Percentiles rank a stretch among this genome's conserved stretches.
Evolutionary conservation across 2,329 filamentous ascomycete species (phyloP).

Genomic region (Apiospora aurea): DNA sequence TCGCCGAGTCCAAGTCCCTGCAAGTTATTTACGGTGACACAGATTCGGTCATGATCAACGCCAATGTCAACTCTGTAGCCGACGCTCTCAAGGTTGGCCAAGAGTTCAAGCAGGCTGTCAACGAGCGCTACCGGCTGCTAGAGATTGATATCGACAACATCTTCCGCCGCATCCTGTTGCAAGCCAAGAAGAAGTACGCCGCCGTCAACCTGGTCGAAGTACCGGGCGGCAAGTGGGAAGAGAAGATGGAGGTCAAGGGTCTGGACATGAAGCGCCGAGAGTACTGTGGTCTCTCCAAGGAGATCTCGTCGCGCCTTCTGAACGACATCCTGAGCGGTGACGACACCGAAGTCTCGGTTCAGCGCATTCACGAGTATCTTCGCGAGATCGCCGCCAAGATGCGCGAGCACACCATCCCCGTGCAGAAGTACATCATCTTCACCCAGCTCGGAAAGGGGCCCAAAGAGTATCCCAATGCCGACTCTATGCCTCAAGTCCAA

Average conservation of each 20-base stretch:
- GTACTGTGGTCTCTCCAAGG: constrained; percentile 94
- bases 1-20: constrained; percentile 88
- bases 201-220: constrained; percentile 92
- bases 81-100: constrained; percentile 91
- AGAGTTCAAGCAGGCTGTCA: constrained; percentile 94
- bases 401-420: constrained; percentile 77
- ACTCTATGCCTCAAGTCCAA: constrained; percentile 96
- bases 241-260: constrained; percentile 98
- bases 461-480: constrained; percentile 91
- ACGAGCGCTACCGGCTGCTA: constrained; percentile 88
- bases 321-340: constrained; percentile 95
- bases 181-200: constrained; percentile 99
- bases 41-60: constrained; percentile 99
- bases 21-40: constrained; percentile 99
- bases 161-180: constrained; percentile 89
- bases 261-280: constrained; percentile 97
- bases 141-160: constrained; percentile 99
- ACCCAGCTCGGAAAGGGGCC: constrained; percentile 96
- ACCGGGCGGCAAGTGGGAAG: constrained; percentile 81
- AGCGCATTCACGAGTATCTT: constrained; percentile 92
- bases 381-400: constrained; percentile 85
- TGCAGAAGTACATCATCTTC: constrained; percentile 94
- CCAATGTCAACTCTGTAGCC: constrained; percentile 91
- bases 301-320: constrained; percentile 88
- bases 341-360: constrained; percentile 85